phyloP scores from a whole-genome alignment of 371 early-diverging fungal species.

The Mortierella sp. region DNA sequence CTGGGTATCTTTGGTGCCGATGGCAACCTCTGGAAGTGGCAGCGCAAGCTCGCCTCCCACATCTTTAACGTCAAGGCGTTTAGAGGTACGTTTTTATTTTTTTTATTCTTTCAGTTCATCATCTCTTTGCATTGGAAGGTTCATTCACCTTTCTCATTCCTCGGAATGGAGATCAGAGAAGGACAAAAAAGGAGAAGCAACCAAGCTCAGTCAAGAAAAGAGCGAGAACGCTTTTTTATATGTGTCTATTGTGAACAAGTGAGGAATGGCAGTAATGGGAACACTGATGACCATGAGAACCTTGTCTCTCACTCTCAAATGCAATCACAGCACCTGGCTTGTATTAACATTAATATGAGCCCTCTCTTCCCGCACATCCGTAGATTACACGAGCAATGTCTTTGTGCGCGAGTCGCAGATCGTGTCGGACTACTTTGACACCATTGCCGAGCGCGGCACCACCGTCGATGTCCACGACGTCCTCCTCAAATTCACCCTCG shows the following conservation, averaged over 20 bases:
- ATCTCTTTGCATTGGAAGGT: too few species aligned
- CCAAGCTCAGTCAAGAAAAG: not conserved
- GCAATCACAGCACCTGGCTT: not conserved
- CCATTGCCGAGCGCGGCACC: slow-evolving; percentile 53
- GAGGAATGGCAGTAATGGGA: not conserved
- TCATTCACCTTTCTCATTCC: too few species aligned
- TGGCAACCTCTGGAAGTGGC: slow-evolving; percentile 76
- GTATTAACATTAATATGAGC: not conserved
- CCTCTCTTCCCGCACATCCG: not conserved
- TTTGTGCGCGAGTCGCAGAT: slow-evolving; percentile 63
- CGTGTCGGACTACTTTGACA: slow-evolving; percentile 56
- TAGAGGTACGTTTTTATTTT: slow-evolving; percentile 61
- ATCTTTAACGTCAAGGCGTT: slow-evolving; percentile 84
- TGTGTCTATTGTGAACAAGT: too few species aligned
- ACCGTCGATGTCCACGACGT: slow-evolving; percentile 70
- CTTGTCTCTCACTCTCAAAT: not conserved
- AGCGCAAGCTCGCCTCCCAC: slow-evolving; percentile 77
- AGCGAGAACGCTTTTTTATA: too few species aligned
- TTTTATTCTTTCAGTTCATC: not conserved
- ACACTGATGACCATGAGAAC: not conserved
- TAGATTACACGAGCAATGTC: slow-evolving; percentile 56
- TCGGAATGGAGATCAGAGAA: not conserved
- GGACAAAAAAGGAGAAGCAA: not conserved
- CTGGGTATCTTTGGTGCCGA: slow-evolving; percentile 81
- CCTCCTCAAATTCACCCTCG: slow-evolving; percentile 72